Evolutionary conservation across 73 alveolate genomes (phyloP), one percentile per base, ranked within the genome.

Genomic region (Paramecium bursaria): DNA sequence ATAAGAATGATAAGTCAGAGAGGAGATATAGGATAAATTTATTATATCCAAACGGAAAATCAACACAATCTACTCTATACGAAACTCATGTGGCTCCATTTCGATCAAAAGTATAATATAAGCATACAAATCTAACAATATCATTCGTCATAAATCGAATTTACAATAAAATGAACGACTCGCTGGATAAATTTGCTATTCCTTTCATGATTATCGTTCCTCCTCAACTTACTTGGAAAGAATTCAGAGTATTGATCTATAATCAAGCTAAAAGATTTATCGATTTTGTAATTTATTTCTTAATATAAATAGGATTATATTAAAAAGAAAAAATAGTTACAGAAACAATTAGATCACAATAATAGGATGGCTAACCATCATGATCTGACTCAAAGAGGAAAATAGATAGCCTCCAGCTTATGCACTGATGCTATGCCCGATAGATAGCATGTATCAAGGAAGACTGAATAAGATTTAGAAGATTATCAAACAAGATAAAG

Each of bases 161-260:
- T 19, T 42, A 15, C 4, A 67, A 67, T 4, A 54, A 79, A 55
- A 44, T 48, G 13, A 55, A 67, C 42, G 76, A 79, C 15, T n/a
- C 14, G 10, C 29, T 53, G 25, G 89, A 79, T 21, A 52, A 55
- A 79, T 79, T 79, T 26, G 73, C 74, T 13, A 53, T 46, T 33
- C 89, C 89, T n/a, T 73, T 79, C 42, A 53, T 48, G 11, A 39
- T 79, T 13, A 53, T 79, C 9, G 48, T 79, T 1, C 82, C 82
- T 25, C 46, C 89, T 3, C 53, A 73, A 49, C 9, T 79, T 1
- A 79, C 89, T n/a, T 79, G 77, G 77, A 17, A 39, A 4, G 89
- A 79, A 29, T 35, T 79, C 4, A 39, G 54, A n/a, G 85, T 61
- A 21, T 17, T 79, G 25, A 46, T 79, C 2, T 79, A 53, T 46